These are phyloP conservation scores for Geranium incanum DNA, from an alignment of 441 rosid species.

Conservation along the genomic window DNA sequence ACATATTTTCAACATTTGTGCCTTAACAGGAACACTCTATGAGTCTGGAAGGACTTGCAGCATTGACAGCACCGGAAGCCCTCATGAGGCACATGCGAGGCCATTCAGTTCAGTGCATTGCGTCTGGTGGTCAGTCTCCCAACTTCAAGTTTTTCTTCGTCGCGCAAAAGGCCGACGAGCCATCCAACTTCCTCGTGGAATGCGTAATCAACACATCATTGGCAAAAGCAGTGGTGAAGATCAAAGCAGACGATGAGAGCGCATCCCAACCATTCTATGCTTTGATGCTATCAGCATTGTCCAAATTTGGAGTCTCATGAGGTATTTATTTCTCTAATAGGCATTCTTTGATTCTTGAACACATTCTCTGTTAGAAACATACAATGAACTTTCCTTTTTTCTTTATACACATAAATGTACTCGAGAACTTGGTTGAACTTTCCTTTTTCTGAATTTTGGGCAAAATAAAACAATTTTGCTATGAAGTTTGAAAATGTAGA, in stretches of 20 bases:
- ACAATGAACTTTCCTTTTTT: neutral
- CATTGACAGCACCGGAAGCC: conserved; percentile 65
- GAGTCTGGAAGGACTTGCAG: conserved; percentile 63
- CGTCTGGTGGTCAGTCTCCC: conserved; percentile 85
- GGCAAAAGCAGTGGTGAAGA: conserved; percentile 64
- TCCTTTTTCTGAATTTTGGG: no score
- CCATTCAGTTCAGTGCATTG: conserved; percentile 81
- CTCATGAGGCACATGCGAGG: conserved; percentile 81
- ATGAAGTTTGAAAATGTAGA: no score
- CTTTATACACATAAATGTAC: no score
- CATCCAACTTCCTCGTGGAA: conserved; percentile 63
- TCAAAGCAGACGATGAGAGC: conserved; percentile 79
- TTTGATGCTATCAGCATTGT: conserved; percentile 57
- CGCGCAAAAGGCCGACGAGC: conserved; percentile 70
- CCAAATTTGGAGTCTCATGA: conserved; percentile 51
- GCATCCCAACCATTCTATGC: conserved; percentile 53
- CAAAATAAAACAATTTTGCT: no score
- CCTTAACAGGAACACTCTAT: conserved; percentile 51
- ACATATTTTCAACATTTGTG: neutral
- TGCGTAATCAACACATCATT: conserved; percentile 77
- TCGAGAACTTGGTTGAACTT: no score
- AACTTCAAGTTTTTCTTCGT: conserved; percentile 93
- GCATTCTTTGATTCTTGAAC: neutral
- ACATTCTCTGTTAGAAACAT: neutral
- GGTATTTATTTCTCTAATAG: neutral